A percentile compares a stretch with the other conserved stretches of the same genome.
phyloP scores from a whole-genome alignment of 139 green algal species.

The Protoeuglena noctilucae region DNA sequence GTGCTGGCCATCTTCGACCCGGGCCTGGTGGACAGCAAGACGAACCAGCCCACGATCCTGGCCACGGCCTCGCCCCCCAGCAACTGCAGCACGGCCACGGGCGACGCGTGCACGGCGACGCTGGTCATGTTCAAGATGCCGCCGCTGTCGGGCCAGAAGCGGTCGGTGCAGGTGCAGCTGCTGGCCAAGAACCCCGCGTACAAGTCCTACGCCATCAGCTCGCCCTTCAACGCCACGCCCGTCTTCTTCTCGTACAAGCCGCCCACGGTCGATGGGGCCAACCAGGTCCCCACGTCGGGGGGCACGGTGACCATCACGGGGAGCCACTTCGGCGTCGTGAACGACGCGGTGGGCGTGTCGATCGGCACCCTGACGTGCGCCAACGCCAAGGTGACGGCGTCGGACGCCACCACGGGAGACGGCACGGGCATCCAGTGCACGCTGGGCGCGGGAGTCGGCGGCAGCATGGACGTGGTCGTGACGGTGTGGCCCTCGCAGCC shows the following conservation, averaged over 20 bases:
- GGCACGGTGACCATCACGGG: conserved; percentile 10
- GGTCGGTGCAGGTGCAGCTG: not conserved
- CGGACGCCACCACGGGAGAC: too few relatives aligned
- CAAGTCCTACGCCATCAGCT: too few relatives aligned
- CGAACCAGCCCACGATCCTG: too few relatives aligned
- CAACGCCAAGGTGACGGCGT: not conserved
- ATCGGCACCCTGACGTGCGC: not conserved
- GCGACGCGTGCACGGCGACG: too few relatives aligned
- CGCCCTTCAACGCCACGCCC: not conserved
- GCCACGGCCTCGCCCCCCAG: not conserved
- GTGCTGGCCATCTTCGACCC: not conserved
- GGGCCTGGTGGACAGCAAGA: too few relatives aligned
- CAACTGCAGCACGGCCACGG: too few relatives aligned
- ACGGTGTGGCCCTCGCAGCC: too few relatives aligned
- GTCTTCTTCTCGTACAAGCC: conserved; percentile 8
- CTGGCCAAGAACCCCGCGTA: not conserved
- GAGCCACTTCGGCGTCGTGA: conserved; percentile 10
- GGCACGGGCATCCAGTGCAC: conserved; percentile 1
- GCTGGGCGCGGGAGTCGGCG: not conserved
- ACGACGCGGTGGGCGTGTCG: not conserved
- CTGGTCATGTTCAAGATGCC: not conserved
- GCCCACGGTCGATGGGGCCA: conserved; percentile 1
- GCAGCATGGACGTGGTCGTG: conserved; percentile 6
- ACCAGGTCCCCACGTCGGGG: conserved; percentile 1
- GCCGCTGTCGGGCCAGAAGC: not conserved